A percentile compares a stretch with the other conserved stretches of the same genome.
Conservation (phyloP, 306 rosid genomes). For the Rubus parviflorus region DNA sequence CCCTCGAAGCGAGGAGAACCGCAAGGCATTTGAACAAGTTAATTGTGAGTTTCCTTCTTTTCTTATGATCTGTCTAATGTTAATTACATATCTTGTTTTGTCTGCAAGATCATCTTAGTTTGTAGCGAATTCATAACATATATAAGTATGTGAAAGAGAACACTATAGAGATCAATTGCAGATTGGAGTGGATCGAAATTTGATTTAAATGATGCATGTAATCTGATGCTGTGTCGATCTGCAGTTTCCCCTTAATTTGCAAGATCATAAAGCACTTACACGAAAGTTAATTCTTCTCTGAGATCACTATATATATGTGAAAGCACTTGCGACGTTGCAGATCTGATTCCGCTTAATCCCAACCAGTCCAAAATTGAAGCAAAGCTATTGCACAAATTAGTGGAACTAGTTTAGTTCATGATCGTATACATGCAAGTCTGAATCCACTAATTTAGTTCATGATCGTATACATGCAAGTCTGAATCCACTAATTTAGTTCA, state of each 20-base stretch:
- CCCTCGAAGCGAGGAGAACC: conserved; percentile 90
- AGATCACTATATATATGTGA: background rate
- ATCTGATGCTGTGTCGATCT: no score
- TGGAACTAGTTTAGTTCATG: background rate
- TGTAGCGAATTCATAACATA: conserved; percentile 14
- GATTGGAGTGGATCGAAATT: no score
- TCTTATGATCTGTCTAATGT: background rate
- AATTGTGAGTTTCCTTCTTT: conserved; percentile 61
- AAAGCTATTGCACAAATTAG: no score
- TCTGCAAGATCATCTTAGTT: background rate
- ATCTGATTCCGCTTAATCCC: no score
- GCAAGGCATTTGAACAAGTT: conserved; percentile 71
- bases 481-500: no score
- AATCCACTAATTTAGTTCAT: background rate
- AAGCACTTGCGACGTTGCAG: background rate
- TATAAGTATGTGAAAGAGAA: background rate
- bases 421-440: no score
- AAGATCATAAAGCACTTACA: background rate
- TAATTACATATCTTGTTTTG: background rate
- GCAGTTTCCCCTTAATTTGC: background rate
- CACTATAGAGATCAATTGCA: conserved; percentile 11
- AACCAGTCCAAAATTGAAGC: no score
- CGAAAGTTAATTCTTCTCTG: background rate
- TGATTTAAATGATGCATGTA: no score
- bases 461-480: no score